Base-by-base conservation (phyloP, 1,284 basidiomycete species). In the Pseudozyma sp. region DNA sequence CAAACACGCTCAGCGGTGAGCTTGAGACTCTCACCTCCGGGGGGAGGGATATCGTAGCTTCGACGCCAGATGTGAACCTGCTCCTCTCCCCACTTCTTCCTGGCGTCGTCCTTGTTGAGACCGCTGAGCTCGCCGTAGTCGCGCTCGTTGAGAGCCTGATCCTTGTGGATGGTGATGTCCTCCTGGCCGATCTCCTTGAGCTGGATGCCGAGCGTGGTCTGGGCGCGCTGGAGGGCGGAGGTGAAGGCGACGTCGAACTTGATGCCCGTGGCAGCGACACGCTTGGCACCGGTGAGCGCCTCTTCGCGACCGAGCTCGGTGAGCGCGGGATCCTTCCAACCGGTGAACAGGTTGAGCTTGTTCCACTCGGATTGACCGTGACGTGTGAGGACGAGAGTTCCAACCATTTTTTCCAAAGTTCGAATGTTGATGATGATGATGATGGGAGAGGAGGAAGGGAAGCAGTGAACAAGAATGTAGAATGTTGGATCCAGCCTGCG, bases 31-130 rank as follows among this genome's bases (percentile, higher is more conserved):
- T 86, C 86, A 46, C 85, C 86, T 6, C 84, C 84, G 29, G 86
- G 86, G 33, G 86, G 86, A 19, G 83, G 84, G 29, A 86, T 78
- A 67, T 86, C 85, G 70, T 80, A 85, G 39, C 78, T 80, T 46
- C 83, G 74, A 33, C 84, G 68, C 84, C 84, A 85, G 56, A 85
- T 85, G 81, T 85, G 85, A 31, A 86, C 85, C 76, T 86, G 86
- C 35, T 86, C 85, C 60, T 86, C 86, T 43, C 86, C 86, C 68
- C 78, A 86, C 79, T 86, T 86, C 69, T 84, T 81, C 45, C 86
- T 75, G 31, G 86, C 86, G 42, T 84, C 83, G 61, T 86, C 85
- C 81, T 86, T 86, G 84, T 86, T 86, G 51, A 86, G 78, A 33
- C 85, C 85, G 34, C 84, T 83, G 24, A 86, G 73, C 60, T 85